Conservation (phyloP, 163 green algal genomes). For the Chloromonas sp. region DNA sequence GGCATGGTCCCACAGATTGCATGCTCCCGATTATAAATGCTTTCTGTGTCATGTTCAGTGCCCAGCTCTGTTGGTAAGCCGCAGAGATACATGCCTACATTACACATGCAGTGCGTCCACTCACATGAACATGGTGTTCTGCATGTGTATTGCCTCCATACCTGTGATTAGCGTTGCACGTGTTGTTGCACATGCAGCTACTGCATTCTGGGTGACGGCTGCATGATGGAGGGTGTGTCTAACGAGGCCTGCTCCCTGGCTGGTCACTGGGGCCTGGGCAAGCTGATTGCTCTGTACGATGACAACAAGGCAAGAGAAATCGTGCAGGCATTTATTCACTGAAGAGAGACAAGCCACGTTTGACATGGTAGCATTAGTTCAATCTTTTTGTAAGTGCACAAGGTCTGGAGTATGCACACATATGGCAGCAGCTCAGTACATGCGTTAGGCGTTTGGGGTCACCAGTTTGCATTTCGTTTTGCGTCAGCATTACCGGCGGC, state of each 20-base stretch:
- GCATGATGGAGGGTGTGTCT: conserved; percentile 99
- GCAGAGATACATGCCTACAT: neutral
- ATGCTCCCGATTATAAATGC: no score
- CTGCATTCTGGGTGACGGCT: conserved; percentile 97
- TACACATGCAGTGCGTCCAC: neutral
- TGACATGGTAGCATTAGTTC: neutral
- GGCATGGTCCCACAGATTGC: no score
- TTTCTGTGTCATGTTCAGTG: no score
- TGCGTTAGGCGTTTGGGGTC: neutral
- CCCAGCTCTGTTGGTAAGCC: no score
- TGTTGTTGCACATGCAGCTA: conserved; percentile 60
- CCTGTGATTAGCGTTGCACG: no score
- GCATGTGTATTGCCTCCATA: neutral
- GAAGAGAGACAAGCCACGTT: neutral
- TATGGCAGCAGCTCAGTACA: neutral
- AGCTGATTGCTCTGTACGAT: conserved; percentile 99
- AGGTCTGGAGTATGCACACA: no score
- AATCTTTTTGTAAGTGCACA: neutral
- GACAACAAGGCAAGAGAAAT: conserved; percentile 80
- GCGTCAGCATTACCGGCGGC: neutral
- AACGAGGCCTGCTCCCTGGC: conserved; percentile 95
- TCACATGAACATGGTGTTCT: neutral
- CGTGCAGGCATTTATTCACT: conserved; percentile 52
- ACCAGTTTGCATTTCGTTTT: no score
- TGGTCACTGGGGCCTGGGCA: conserved; percentile 98